Conservation (phyloP, 192 early-diverging fungal species). For the Linnemannia zychae region DNA sequence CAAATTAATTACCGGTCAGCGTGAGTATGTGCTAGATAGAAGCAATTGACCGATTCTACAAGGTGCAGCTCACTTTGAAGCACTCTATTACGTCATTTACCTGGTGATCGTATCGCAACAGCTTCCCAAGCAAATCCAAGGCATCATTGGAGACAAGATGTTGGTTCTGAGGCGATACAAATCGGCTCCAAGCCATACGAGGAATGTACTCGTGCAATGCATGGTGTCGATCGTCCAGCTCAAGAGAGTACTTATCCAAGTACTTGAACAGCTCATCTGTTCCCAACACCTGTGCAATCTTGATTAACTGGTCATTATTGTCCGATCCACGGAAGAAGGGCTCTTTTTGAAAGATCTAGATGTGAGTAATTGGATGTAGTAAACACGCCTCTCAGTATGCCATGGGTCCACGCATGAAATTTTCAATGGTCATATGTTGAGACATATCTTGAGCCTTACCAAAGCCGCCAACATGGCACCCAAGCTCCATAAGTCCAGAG, state of each 20-base stretch:
- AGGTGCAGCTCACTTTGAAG: no score
- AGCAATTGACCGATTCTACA: no score
- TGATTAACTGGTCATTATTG: constrained; percentile 98
- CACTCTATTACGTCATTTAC: not conserved
- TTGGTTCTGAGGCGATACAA: constrained; percentile 88
- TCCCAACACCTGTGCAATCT: constrained; percentile 97
- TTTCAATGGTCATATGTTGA: not conserved
- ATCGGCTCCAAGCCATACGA: constrained; percentile 89
- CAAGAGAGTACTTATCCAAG: constrained; percentile 94
- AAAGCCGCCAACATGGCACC: constrained; percentile 99
- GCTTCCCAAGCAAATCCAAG: constrained; percentile 90
- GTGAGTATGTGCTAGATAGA: not conserved
- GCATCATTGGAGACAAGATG: constrained; percentile 86
- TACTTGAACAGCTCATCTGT: constrained; percentile 96
- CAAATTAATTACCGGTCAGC: not conserved
- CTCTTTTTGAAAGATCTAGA: constrained; percentile 96
- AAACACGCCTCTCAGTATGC: not conserved
- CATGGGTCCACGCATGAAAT: not conserved
- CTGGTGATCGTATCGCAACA: constrained; percentile 80
- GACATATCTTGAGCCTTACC: constrained; percentile 62
- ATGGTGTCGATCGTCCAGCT: constrained; percentile 88
- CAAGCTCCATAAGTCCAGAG: constrained; percentile 98
- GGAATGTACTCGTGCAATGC: constrained; percentile 87
- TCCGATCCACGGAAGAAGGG: constrained; percentile 99
- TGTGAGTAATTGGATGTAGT: not conserved